A percentile compares a stretch with the other conserved stretches of the same genome.
Evolutionary conservation across 306 rosid genomes (phyloP).

Genomic region (Castanea sativa): DNA sequence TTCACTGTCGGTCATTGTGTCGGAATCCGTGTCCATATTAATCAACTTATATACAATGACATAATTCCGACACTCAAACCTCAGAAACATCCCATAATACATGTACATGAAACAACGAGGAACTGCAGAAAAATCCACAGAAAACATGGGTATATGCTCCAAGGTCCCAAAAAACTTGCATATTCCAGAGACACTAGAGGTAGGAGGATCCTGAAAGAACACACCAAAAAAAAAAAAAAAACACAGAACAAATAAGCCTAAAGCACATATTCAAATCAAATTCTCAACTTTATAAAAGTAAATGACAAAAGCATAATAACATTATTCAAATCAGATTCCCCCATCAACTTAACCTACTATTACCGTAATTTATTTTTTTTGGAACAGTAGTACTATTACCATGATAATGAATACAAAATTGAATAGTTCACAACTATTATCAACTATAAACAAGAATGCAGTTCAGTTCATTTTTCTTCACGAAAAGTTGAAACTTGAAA

Average conservation of each 20-base stretch:
- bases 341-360: background rate
- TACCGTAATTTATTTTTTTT: too few species aligned
- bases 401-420: background rate
- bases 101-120: constrained; percentile 55
- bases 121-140: constrained; percentile 70
- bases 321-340: background rate
- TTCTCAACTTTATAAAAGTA: too few species aligned
- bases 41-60: constrained; percentile 22
- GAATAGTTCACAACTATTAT: background rate
- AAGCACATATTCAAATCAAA: background rate
- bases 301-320: background rate
- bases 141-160: constrained; percentile 47
- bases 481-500: background rate
- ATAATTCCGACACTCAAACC: constrained; percentile 28
- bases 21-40: constrained; percentile 24
- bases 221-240: background rate
- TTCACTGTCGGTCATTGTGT: constrained; percentile 23
- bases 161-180: constrained; percentile 52
- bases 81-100: constrained; percentile 39
- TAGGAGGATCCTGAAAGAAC: constrained; percentile 50
- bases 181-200: constrained; percentile 32
- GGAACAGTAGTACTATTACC: background rate
- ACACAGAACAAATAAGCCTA: background rate
- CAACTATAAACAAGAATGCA: background rate
- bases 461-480: background rate